Base-by-base conservation (phyloP, 148 eudicot genomes). In the Arbutus unedo region DNA sequence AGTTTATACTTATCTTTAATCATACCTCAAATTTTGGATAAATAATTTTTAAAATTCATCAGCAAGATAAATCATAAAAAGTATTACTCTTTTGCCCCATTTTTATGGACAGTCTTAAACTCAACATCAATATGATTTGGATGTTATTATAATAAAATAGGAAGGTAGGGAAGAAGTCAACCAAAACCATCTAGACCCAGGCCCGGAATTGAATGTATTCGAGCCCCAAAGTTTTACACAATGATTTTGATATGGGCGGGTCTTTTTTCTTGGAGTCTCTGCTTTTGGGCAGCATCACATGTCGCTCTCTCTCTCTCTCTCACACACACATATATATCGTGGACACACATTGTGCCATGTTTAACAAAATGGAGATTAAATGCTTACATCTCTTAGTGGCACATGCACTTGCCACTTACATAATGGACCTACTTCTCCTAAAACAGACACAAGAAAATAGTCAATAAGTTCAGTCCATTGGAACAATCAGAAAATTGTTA, bases 281-380 rank as follows among this genome's bases (percentile, higher is more conserved):
- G 53, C 21, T 55, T 31, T 31, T 31, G 38, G 38, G 11, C 56
- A 70, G 23, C 76, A 70, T 80, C 86, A 80, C 81, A 83, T 83
- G 88, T 87, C 86, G 25, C 80, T n/a, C n/a, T n/a, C n/a, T n/a
- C n/a, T n/a, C n/a, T n/a, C n/a, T n/a, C n/a, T n/a, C n/a, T n/a
- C n/a, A 38, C 71, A 81, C 86, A 31, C 21, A 41, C 25, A 19
- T 16, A 50, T 62, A 73, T 81, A 31, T 48, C 54, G 84, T 78
- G 54, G 81, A 87, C 88, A 84, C 13, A 81, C 81, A 84, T 84
- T 79, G 82, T 87, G 88, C 80, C 66, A 81, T 87, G 88, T 87
- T 59, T 83, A 72, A 53, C 18, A 25, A 81, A 79, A 62, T 73
- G 45, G 74, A 31, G 43, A 79, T 62, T 79, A 67, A 78, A 82